These are phyloP conservation scores for Ajuga chamaepitys DNA, from an alignment of 257 asterid species.

Conservation along the genomic window DNA sequence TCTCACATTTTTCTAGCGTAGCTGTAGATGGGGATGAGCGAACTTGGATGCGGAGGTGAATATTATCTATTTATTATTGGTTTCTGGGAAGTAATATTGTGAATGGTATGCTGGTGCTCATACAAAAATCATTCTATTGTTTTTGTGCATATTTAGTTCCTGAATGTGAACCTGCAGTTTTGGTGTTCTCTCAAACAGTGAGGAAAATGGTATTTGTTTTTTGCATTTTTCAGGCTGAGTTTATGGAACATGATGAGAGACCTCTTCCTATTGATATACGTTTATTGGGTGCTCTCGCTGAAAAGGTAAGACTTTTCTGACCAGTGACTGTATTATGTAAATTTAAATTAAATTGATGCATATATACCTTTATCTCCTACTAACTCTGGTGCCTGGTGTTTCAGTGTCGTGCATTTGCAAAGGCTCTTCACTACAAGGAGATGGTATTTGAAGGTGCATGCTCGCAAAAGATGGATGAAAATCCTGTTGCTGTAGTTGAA, in stretches of 20 bases:
- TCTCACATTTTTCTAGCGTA: neutral
- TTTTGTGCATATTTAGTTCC: conserved; percentile 8
- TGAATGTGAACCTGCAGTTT: conserved; percentile 10
- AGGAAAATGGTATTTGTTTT: conserved; percentile 8
- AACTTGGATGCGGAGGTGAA: neutral
- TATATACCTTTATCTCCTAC: conserved; percentile 11
- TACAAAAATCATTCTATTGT: neutral
- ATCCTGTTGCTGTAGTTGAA: conserved; percentile 96
- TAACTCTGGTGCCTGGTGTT: conserved; percentile 26
- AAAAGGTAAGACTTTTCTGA: conserved; percentile 48
- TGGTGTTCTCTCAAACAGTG: conserved; percentile 17
- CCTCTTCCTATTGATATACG: conserved; percentile 98
- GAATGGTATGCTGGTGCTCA: conserved; percentile 5
- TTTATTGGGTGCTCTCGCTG: conserved; percentile 97
- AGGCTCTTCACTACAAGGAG: conserved; percentile 97
- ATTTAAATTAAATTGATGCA: neutral
- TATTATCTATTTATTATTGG: neutral
- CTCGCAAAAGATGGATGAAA: conserved; percentile 79
- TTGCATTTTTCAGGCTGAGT: conserved; percentile 99
- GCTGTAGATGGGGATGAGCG: neutral
- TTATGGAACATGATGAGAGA: conserved; percentile 97
- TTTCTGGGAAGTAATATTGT: neutral
- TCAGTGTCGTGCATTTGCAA: conserved; percentile 98
- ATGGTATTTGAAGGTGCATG: conserved; percentile 96
- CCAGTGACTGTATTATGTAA: conserved; percentile 9